Evolutionary conservation across 1,139 yeast genomes (phyloP).

Genomic region (Taiozyma sp.): DNA sequence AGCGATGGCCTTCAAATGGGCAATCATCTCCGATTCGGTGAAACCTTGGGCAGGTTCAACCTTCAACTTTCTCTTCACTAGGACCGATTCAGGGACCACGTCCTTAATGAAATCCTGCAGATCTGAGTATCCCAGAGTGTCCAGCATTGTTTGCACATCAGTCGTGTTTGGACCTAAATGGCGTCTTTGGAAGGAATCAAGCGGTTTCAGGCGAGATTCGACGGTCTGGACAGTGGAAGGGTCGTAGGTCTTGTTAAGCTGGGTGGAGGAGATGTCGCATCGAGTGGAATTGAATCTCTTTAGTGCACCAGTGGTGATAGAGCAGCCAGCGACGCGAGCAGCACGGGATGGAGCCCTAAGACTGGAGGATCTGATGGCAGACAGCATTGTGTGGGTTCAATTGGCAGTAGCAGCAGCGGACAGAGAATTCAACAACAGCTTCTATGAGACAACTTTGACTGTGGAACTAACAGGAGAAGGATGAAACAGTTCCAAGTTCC

Average conservation of each 20-base stretch:
- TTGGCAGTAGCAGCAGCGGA: neutral
- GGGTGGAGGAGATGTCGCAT: constrained; percentile 20
- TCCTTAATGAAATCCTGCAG: constrained; percentile 64
- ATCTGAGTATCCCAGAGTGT: constrained; percentile 59
- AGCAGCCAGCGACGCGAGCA: neutral
- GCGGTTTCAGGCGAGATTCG: constrained; percentile 26
- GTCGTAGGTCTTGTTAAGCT: constrained; percentile 19
- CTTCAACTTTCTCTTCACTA: constrained; percentile 60
- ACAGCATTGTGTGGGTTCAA: neutral
- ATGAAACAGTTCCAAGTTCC: neutral
- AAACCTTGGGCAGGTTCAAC: constrained; percentile 68
- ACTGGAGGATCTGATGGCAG: neutral
- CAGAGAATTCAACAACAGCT: neutral
- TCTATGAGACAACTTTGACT: neutral
- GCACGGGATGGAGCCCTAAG: neutral
- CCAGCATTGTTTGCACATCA: constrained; percentile 63
- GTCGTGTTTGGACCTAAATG: constrained; percentile 81
- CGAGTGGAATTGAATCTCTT: constrained; percentile 5
- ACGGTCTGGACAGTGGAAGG: constrained; percentile 8
- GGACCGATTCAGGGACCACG: constrained; percentile 76
- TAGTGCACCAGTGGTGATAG: neutral
- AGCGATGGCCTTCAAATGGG: constrained; percentile 65
- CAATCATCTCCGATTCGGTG: constrained; percentile 77
- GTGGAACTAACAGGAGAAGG: neutral
- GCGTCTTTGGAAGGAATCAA: constrained; percentile 86